These are phyloP conservation scores for Suillus variegatus DNA, from an alignment of 768 basidiomycete species.

Conservation along the genomic window DNA sequence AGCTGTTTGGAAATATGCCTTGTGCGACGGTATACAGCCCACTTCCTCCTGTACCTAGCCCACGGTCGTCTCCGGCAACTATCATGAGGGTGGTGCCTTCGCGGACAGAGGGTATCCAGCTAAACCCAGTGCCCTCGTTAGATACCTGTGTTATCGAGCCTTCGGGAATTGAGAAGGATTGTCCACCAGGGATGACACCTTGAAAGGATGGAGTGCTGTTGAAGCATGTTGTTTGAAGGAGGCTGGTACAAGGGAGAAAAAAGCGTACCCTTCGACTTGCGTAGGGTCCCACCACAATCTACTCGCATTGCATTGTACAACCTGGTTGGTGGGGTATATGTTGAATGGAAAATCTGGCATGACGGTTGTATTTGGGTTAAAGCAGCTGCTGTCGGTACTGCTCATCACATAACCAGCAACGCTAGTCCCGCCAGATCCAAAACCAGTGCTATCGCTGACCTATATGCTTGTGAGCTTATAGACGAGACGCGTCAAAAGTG, in stretches of 20 bases:
- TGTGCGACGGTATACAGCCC: conserved; percentile 53
- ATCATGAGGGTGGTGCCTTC: conserved; percentile 67
- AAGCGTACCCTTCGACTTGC: conserved; percentile 53
- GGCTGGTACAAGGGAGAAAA: not conserved
- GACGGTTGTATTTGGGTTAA: conserved; percentile 48
- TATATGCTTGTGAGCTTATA: conserved; percentile 21
- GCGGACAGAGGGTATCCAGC: conserved; percentile 65
- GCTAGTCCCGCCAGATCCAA: conserved; percentile 77
- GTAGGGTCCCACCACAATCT: conserved; percentile 67
- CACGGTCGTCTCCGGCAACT: conserved; percentile 66
- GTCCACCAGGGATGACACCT: conserved; percentile 78
- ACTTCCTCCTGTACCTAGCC: conserved; percentile 72
- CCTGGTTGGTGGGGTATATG: conserved; percentile 59
- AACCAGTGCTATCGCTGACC: conserved; percentile 62
- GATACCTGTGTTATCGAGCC: conserved; percentile 44
- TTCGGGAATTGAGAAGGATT: conserved; percentile 67
- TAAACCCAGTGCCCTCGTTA: conserved; percentile 61
- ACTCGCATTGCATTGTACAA: conserved; percentile 63
- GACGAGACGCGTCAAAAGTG: not conserved
- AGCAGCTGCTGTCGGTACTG: conserved; percentile 61
- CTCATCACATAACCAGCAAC: conserved; percentile 55
- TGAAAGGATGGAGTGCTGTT: conserved; percentile 59
- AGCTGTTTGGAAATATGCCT: conserved; percentile 48
- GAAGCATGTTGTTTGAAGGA: not conserved
- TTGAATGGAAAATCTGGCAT: conserved; percentile 59